Evolutionary conservation across 305 asterid genomes (phyloP).

Genomic region (Solanum hybrid): DNA sequence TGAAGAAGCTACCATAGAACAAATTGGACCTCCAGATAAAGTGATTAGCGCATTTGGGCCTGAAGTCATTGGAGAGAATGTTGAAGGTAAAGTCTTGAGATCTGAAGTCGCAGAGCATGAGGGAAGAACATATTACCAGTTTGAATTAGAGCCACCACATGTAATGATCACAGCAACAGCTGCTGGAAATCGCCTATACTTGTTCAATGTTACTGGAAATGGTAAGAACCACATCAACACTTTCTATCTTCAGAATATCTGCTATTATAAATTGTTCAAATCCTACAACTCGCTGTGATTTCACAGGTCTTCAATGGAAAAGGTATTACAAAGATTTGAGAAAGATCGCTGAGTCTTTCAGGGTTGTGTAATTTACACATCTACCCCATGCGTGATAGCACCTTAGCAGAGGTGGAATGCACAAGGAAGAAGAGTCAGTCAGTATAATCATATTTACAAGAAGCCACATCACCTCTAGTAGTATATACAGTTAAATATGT

Average conservation of each 20-base stretch:
- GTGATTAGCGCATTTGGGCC: constrained; percentile 97
- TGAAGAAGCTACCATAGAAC: constrained; percentile 69
- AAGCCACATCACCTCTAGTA: neutral
- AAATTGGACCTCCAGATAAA: constrained; percentile 75
- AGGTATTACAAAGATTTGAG: constrained; percentile 73
- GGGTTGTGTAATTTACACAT: constrained; percentile 37
- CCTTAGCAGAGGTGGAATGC: neutral
- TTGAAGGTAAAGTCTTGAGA: constrained; percentile 83
- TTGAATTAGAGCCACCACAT: constrained; percentile 91
- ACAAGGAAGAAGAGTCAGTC: neutral
- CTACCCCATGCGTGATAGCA: neutral
- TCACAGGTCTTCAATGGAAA: constrained; percentile 95
- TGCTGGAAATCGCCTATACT: constrained; percentile 93
- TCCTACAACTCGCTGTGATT: constrained; percentile 1
- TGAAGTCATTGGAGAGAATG: constrained; percentile 86
- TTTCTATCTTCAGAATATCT: neutral
- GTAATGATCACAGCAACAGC: constrained; percentile 87
- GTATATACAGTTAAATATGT: neutral
- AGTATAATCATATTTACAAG: neutral
- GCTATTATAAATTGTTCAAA: neutral
- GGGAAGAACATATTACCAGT: constrained; percentile 84
- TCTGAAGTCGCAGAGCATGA: constrained; percentile 46
- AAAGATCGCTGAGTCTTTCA: constrained; percentile 66
- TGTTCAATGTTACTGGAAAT: constrained; percentile 69
- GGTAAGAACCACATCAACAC: constrained; percentile 30